Percentiles rank a stretch among this genome's conserved stretches.
phyloP scores from a whole-genome alignment of 352 stramenopile genomes.

The Aphanomyces stellatus region DNA sequence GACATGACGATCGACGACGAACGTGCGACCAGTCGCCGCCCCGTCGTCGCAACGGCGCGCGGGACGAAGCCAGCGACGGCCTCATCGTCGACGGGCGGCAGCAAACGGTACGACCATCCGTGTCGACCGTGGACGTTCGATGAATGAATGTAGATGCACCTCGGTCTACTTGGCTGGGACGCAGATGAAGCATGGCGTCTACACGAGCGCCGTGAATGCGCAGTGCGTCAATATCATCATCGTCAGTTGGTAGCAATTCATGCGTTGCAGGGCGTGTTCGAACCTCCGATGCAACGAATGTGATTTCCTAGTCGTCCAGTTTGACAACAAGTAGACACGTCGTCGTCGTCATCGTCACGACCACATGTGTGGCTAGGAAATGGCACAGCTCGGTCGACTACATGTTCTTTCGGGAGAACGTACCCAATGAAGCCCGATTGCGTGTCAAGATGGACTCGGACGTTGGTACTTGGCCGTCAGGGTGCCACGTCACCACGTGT shows the following conservation, averaged over 20 bases:
- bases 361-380: conserved; percentile 39
- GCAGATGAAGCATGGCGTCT: conserved; percentile 44
- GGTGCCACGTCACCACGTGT: too few species aligned
- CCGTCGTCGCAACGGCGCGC: not conserved
- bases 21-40: not conserved
- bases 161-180: conserved; percentile 45
- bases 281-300: conserved; percentile 78
- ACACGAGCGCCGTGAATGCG: conserved; percentile 43
- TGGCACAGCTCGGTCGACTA: conserved; percentile 64
- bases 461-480: too few species aligned
- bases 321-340: conserved; percentile 61
- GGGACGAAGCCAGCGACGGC: not conserved
- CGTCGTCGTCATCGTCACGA: too few species aligned
- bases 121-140: not conserved
- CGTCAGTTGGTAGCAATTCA: too few species aligned
- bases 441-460: conserved; percentile 48
- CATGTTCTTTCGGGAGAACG: conserved; percentile 81
- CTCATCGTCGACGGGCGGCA: not conserved
- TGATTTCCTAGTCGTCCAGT: conserved; percentile 73
- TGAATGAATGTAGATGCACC: conserved; percentile 33
- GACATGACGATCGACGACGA: not conserved
- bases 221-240: conserved; percentile 25
- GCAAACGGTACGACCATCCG: not conserved
- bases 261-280: conserved; percentile 43
- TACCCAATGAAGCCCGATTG: conserved; percentile 59